Percentiles rank a stretch among this genome's conserved stretches.
phyloP scores from a whole-genome alignment of 2,329 filamentous ascomycete genomes.

The Nemania sp. region DNA sequence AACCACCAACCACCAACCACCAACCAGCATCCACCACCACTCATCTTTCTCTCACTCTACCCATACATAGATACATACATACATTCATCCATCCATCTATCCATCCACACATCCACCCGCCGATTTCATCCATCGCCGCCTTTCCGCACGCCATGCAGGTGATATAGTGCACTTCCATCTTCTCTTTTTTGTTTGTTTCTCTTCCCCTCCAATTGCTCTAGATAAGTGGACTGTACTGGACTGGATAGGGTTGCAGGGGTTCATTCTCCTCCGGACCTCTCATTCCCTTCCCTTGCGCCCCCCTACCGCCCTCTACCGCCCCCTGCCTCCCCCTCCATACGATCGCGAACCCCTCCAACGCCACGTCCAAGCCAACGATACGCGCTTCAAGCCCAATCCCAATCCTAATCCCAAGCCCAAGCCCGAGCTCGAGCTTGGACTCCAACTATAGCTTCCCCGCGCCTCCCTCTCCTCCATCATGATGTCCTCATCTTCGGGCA shows the following conservation, averaged over 20 bases:
- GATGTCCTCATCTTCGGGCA: constrained; percentile 72
- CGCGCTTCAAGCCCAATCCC: constrained; percentile 16
- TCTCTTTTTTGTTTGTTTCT: constrained; percentile 19
- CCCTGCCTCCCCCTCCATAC: constrained; percentile 3
- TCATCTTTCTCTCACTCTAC: no score
- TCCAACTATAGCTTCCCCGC: background rate
- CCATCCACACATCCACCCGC: background rate
- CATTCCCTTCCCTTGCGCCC: constrained; percentile 19
- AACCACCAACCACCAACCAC: no score
- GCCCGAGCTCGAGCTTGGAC: constrained; percentile 1
- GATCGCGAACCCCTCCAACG: constrained; percentile 31
- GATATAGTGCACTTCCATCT: constrained; percentile 40
- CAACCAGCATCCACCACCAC: no score
- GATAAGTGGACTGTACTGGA: constrained; percentile 30
- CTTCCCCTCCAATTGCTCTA: constrained; percentile 37
- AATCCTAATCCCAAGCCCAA: background rate
- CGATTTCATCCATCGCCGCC: background rate
- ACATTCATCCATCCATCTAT: background rate
- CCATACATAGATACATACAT: no score
- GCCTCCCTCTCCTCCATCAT: constrained; percentile 38
- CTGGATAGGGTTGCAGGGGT: constrained; percentile 35
- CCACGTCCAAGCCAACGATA: constrained; percentile 13
- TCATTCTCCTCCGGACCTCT: constrained; percentile 20
- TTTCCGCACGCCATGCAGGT: constrained; percentile 46
- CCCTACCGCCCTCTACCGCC: background rate